Percentiles rank a stretch among this genome's conserved stretches.
Conservation (phyloP, 139 green algal genomes). For the Pseudopediastrum boryanum region DNA sequence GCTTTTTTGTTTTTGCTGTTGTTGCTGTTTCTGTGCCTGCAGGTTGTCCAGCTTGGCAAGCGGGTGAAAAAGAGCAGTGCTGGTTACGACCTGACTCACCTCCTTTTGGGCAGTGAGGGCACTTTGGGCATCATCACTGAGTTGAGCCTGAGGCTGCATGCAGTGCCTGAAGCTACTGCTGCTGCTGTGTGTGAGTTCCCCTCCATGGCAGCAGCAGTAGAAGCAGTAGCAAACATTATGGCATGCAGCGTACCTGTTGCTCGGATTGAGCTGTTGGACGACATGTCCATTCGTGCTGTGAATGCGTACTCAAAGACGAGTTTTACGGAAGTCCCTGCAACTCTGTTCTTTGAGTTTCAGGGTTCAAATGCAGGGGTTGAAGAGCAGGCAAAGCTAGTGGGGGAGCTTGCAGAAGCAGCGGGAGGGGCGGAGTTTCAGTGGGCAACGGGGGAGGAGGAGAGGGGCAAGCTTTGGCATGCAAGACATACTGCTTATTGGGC, state of each 20-base stretch:
- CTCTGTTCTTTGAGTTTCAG: constrained; percentile 76
- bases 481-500: constrained; percentile 63
- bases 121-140: constrained; percentile 72
- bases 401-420: constrained; percentile 41
- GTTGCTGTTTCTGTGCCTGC: no score
- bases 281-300: constrained; percentile 33
- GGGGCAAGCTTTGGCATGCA: constrained; percentile 61
- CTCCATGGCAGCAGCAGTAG: constrained; percentile 51
- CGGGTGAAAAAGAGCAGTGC: constrained; percentile 37
- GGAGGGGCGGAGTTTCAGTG: constrained; percentile 49
- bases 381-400: constrained; percentile 49
- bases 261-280: constrained; percentile 59
- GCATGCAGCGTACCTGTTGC: constrained; percentile 65
- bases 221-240: constrained; percentile 57
- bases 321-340: constrained; percentile 50
- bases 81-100: constrained; percentile 70
- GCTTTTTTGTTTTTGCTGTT: no score
- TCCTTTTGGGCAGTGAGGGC: constrained; percentile 71
- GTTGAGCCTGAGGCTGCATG: constrained; percentile 32
- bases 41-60: constrained; percentile 20
- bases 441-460: constrained; percentile 50
- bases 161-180: constrained; percentile 46
- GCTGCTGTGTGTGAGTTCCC: constrained; percentile 62
- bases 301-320: constrained; percentile 64
- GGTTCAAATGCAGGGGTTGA: constrained; percentile 37